Evolutionary conservation across 2,329 filamentous ascomycete genomes (phyloP), one percentile per base, ranked within the genome.

Genomic region (Phaeosphaeria sp.): DNA sequence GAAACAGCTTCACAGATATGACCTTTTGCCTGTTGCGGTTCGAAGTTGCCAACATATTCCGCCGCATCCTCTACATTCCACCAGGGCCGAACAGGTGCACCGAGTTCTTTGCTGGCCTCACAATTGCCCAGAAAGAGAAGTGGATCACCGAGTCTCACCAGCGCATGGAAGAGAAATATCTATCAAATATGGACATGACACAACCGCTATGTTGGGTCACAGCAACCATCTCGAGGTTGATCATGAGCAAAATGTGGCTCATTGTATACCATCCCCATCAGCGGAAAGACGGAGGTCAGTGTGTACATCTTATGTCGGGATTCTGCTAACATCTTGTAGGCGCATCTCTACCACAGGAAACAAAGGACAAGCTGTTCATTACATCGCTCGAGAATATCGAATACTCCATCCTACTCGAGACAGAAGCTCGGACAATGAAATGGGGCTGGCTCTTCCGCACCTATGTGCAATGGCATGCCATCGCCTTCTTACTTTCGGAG

Each of bases 161-260:
- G 17, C 72, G 73, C 9, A 73, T 85, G 2, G 81, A 85, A 54
- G 78, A 82, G 15, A 78, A 79, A 48, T 85, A 84, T 51, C 65
- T 85, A 11, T 75, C 77, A 39, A 74, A 84, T 30, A 83, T 81
- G 58, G 85, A 87, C 54, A 82, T 83, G 63, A 79, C 81, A 0
- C 77, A 87, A 1, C 86, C 85, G 7, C 77, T 91, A 1, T 87
- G 87, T 61, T 91, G 89, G 88, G 85, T 90, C 23, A 85, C 85
- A 7, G 87, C 86, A 3, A 90, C 89, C 25, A 82, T 91, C 22
- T 84, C 87, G 2, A 85, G 90, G 10, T 81, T 94, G 30, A 87
- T 93, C 60, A 85, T 93, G 78, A 88, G 88, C 52, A 94, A 93
- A 76, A 87, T 93, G 81, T 91, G 89, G 79, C 82, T 95, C 36